These are phyloP conservation scores for Trametes cinnabarina DNA, from an alignment of 768 basidiomycete genomes.

Conservation along the genomic window DNA sequence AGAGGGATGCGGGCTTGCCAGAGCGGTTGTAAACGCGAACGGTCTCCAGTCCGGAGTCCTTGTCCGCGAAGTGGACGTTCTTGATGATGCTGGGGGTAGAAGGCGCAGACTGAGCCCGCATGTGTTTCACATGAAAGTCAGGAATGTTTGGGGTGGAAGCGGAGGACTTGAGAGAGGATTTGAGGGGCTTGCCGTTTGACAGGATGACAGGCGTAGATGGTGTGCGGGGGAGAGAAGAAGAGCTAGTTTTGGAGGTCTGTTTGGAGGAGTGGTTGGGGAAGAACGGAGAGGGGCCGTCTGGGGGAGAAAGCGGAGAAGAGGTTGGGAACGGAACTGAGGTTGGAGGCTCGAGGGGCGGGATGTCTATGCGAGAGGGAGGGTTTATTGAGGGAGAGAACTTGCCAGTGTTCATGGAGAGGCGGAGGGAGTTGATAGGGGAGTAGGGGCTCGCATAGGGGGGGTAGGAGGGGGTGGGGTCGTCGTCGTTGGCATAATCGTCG, in stretches of 20 bases:
- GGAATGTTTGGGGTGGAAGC: constrained; percentile 49
- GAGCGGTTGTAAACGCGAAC: constrained; percentile 62
- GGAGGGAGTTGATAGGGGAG: constrained; percentile 27
- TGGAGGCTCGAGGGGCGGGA: constrained; percentile 18
- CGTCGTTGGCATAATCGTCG: constrained; percentile 29
- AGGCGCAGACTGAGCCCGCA: constrained; percentile 56
- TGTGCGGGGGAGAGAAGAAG: constrained; percentile 30
- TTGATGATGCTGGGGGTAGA: constrained; percentile 62
- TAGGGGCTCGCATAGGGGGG: constrained; percentile 13
- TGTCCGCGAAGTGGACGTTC: constrained; percentile 80
- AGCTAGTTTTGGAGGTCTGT: constrained; percentile 7
- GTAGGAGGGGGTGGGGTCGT: constrained; percentile 23
- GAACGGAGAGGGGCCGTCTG: constrained; percentile 22
- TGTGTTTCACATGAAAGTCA: constrained; percentile 36
- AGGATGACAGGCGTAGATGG: constrained; percentile 47
- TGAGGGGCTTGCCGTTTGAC: constrained; percentile 82
- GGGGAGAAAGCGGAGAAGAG: constrained; percentile 30
- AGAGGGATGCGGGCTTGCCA: constrained; percentile 68
- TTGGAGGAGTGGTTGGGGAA: constrained; percentile 21
- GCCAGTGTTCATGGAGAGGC: constrained; percentile 25
- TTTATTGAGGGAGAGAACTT: constrained; percentile 24
- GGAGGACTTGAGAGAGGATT: constrained; percentile 74
- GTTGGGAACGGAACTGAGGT: constrained; percentile 44
- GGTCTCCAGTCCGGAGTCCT: constrained; percentile 57
- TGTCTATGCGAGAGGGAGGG: constrained; percentile 23